Conservation (phyloP, 805 yeast genomes). For the Yarrowia yakushimensis region DNA sequence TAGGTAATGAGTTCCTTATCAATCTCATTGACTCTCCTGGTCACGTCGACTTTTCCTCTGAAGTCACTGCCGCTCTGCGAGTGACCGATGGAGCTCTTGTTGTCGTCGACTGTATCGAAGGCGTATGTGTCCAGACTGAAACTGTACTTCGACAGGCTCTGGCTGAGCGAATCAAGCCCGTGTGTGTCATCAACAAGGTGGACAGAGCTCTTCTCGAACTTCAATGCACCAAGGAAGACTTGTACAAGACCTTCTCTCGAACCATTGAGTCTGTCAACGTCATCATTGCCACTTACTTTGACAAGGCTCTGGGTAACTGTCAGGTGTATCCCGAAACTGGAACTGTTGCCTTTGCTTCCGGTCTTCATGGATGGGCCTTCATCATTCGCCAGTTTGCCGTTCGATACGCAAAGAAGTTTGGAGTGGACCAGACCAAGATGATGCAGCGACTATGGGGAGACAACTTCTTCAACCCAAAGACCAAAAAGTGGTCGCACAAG, state of each 20-base stretch:
- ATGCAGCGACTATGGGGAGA: constrained; percentile 99
- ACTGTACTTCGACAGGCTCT: constrained; percentile 98
- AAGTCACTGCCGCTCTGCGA: constrained; percentile 99
- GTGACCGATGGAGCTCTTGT: constrained; percentile 99
- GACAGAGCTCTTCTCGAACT: constrained; percentile 99
- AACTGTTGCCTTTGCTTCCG: constrained; percentile 99
- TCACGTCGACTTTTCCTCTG: constrained; percentile 99
- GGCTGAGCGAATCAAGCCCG: constrained; percentile 99
- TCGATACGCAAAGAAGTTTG: constrained; percentile 98
- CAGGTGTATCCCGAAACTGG: constrained; percentile 99
- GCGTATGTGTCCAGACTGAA: constrained; percentile 99
- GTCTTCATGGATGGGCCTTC: constrained; percentile 99
- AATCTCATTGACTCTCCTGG: constrained; percentile 99
- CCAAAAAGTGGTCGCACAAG: constrained; percentile 98
- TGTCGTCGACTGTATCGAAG: constrained; percentile 98
- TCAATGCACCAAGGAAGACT: constrained; percentile 98
- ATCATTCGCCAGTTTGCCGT: constrained; percentile 97
- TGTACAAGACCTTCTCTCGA: constrained; percentile 97
- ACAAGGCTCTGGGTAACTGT: constrained; percentile 85
- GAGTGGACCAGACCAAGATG: constrained; percentile 97
- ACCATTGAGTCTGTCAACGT: constrained; percentile 99
- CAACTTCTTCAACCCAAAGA: constrained; percentile 99
- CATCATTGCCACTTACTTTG: constrained; percentile 92
- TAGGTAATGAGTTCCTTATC: constrained; percentile 92
- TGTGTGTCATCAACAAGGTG: constrained; percentile 96